phyloP scores from a whole-genome alignment of 2,329 filamentous ascomycete genomes.

The Claviceps quebecensis region DNA sequence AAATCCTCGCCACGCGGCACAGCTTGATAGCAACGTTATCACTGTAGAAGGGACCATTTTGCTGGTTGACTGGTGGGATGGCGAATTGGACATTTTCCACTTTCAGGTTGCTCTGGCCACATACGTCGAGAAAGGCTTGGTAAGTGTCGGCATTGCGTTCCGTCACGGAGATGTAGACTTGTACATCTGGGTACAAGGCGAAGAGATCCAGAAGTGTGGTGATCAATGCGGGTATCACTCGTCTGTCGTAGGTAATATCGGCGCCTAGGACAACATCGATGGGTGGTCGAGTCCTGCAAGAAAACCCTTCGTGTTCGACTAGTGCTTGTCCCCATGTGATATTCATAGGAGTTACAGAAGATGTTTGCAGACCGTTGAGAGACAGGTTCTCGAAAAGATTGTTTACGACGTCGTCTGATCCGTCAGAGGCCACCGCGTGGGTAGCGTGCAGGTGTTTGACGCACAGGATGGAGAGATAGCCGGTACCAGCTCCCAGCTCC shows the following conservation, averaged over 20 bases:
- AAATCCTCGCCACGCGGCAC: slow-evolving; percentile 16
- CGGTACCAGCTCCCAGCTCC: slow-evolving; percentile 65
- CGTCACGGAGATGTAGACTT: slow-evolving; percentile 55
- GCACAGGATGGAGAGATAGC: slow-evolving; percentile 60
- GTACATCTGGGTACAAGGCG: slow-evolving; percentile 36
- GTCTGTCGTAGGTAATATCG: slow-evolving; percentile 64
- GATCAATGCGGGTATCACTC: slow-evolving; percentile 48
- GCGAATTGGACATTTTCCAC: slow-evolving; percentile 30
- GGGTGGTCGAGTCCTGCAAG: slow-evolving; percentile 31
- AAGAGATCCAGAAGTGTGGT: slow-evolving; percentile 51
- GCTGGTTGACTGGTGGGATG: slow-evolving; percentile 23
- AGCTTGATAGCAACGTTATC: slow-evolving; percentile 46
- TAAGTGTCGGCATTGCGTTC: slow-evolving; percentile 60
- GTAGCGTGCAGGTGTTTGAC: slow-evolving; percentile 48
- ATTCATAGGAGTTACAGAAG: slow-evolving; percentile 35
- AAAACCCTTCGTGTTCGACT: slow-evolving; percentile 40
- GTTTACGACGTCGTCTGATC: slow-evolving; percentile 57
- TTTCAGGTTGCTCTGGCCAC: slow-evolving; percentile 31
- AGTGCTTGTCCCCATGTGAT: slow-evolving; percentile 52
- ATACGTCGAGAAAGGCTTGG: slow-evolving; percentile 45
- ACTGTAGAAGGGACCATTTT: slow-evolving; percentile 51
- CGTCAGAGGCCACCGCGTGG: slow-evolving; percentile 57
- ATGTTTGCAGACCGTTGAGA: slow-evolving; percentile 48
- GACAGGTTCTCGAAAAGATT: slow-evolving; percentile 53
- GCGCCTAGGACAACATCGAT: slow-evolving; percentile 59